Base-by-base conservation (phyloP, 306 rosid species). In the Inga leiocalycina region DNA sequence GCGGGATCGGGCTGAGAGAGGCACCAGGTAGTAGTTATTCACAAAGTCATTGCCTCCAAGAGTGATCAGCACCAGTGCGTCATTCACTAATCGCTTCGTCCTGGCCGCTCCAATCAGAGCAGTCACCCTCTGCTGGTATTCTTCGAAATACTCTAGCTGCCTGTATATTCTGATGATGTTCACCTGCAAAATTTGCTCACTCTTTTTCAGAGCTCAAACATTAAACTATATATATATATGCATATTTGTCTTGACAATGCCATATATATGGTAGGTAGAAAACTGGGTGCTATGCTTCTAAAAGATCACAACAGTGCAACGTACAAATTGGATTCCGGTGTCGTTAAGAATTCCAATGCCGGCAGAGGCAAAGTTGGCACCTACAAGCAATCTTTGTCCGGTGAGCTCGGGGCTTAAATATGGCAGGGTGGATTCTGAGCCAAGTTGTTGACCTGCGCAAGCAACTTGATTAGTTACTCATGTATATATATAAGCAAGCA, bases 351-450 rank as follows among this genome's bases (percentile, higher is more conserved):
- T 90, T 79, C 98, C 98, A 71, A 94, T 91, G 70, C 98, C 98
- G 11, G 98, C 98, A 15, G 98, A 94, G 57, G 98, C 98, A 71
- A 94, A 94, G 87, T 94, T 94, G 43, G 98, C 98, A 12, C 98
- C 98, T 35, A 92, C 92, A 7, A 94, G 92, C 81, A 94, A 82
- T 46, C 8, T 86, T 72, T 82, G 64, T 6, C 98, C 95, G 0
- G 10, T 84, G 75, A 94, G 92, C 79, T 91, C 69, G 0, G 97
- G 97, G 68, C 85, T 87, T 81, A 94, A 78, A 77, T 94, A 92
- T 48, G 98, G 98, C 74, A 94, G 80, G 6, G 90, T 85, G 52
- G 90, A 2, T 37, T 91, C 94, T 17, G 94, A 76, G n/a, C 98
- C 97, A 71, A 94, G 81, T 39, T 71, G 61, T 84, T 78, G 75